Conservation (phyloP, 2,329 filamentous ascomycete genomes). For the Epicoccum sorghinum region DNA sequence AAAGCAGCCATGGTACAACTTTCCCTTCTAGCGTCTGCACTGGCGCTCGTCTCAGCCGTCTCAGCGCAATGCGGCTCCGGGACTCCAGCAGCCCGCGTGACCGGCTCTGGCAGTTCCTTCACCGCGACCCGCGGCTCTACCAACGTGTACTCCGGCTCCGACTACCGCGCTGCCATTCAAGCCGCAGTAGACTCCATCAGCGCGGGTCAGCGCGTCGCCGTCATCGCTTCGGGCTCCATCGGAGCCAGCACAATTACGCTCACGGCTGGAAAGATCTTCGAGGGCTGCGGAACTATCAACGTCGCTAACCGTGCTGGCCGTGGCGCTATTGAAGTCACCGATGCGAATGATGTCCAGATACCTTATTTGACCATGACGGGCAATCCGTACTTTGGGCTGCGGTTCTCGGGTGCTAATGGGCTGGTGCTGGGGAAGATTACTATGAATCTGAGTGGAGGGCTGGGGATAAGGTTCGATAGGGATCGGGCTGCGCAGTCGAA, state of each 20-base stretch:
- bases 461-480: conserved; percentile 65
- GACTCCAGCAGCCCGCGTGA: conserved; percentile 55
- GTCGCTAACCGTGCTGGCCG: conserved; percentile 50
- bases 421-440: conserved; percentile 59
- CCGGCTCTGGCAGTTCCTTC: conserved; percentile 55
- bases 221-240: conserved; percentile 62
- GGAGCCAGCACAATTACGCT: conserved; percentile 61
- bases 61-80: conserved; percentile 58
- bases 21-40: conserved; percentile 47
- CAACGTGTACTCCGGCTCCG: conserved; percentile 58
- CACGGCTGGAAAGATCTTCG: conserved; percentile 61
- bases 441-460: conserved; percentile 60
- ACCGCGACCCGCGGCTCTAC: conserved; percentile 53
- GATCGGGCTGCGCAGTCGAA: conserved; percentile 60
- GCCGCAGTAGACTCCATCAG: conserved; percentile 59
- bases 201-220: conserved; percentile 59
- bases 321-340: conserved; percentile 61
- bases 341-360: conserved; percentile 58
- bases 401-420: conserved; percentile 60
- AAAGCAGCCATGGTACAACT: conserved; percentile 44
- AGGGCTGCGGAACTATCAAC: conserved; percentile 65
- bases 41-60: conserved; percentile 50
- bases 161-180: conserved; percentile 63
- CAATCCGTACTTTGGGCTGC: conserved; percentile 63
- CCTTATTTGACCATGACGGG: conserved; percentile 65